These are phyloP conservation scores for Polychaeton citri DNA, from an alignment of 2,329 filamentous ascomycete genomes.

Conservation along the genomic window DNA sequence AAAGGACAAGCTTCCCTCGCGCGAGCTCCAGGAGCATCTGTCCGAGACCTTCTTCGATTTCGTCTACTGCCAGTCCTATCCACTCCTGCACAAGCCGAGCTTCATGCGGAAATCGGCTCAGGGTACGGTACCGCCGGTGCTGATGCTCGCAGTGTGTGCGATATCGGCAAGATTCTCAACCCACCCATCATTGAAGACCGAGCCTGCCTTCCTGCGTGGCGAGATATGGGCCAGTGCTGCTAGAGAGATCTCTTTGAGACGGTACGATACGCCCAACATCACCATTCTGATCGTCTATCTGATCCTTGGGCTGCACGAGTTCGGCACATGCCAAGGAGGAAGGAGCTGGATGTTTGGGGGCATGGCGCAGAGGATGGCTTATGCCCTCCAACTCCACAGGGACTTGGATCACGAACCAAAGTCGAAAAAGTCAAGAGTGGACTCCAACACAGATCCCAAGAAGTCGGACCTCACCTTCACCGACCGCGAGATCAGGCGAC, in stretches of 20 bases:
- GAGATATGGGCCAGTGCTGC: conserved; percentile 83
- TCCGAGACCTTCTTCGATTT: conserved; percentile 93
- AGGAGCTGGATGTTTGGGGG: conserved; percentile 93
- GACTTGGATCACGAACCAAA: conserved; percentile 74
- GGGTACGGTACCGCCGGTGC: conserved; percentile 71
- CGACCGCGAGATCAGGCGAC: conserved; percentile 79
- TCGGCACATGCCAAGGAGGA: conserved; percentile 91
- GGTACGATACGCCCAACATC: conserved; percentile 91
- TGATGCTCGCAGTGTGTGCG: conserved; percentile 87
- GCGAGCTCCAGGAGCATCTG: conserved; percentile 84
- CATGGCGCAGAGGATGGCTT: conserved; percentile 93
- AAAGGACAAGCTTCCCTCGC: conserved; percentile 64
- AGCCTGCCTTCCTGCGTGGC: conserved; percentile 72
- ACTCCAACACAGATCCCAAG: conserved; percentile 34
- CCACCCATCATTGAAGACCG: conserved; percentile 64
- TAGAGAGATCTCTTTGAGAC: conserved; percentile 71
- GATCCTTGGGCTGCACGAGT: conserved; percentile 82
- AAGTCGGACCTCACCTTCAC: conserved; percentile 53
- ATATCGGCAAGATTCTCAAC: conserved; percentile 90
- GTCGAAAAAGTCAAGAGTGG: conserved; percentile 35
- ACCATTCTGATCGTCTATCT: conserved; percentile 87
- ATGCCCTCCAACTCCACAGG: conserved; percentile 83
- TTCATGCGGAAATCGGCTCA: conserved; percentile 81
- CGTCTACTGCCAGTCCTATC: conserved; percentile 89
- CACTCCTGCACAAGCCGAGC: conserved; percentile 88